Evolutionary conservation across 768 basidiomycete species (phyloP).

Genomic region (Dentipellis fragilis): DNA sequence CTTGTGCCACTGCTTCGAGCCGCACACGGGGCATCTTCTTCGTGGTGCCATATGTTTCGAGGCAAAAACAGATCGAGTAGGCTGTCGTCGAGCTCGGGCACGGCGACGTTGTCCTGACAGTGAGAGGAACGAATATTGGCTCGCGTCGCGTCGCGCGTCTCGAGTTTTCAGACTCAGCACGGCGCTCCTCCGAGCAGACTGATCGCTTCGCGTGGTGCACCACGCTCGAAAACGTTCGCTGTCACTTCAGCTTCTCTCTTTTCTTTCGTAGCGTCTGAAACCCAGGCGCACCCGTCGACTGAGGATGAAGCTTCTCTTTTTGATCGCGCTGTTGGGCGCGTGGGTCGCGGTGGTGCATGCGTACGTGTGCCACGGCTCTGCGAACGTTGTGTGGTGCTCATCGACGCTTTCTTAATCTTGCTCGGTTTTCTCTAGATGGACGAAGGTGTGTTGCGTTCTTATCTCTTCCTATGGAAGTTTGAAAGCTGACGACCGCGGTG

Average conservation of each 20-base stretch:
- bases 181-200: not conserved
- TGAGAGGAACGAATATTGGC: not conserved
- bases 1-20: slow-evolving; percentile 82
- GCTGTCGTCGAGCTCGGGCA: not conserved
- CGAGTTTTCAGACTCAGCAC: not conserved
- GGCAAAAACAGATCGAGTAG: not conserved
- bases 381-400: not conserved
- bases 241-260: not conserved
- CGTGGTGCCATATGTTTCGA: slow-evolving; percentile 41
- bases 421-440: slow-evolving; percentile 41
- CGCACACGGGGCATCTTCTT: slow-evolving; percentile 65
- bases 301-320: slow-evolving; percentile 40
- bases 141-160: not conserved
- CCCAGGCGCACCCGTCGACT: not conserved
- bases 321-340: slow-evolving; percentile 39
- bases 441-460: slow-evolving; percentile 37
- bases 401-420: not conserved
- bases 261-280: not conserved
- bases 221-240: not conserved
- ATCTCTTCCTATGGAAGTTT: not conserved
- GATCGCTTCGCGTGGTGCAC: not conserved
- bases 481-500: not conserved
- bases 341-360: slow-evolving; percentile 45
- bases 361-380: slow-evolving; percentile 33
- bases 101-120: not conserved